Conservation (phyloP, 805 yeast genomes). For the Cyberlindnera japonica region DNA sequence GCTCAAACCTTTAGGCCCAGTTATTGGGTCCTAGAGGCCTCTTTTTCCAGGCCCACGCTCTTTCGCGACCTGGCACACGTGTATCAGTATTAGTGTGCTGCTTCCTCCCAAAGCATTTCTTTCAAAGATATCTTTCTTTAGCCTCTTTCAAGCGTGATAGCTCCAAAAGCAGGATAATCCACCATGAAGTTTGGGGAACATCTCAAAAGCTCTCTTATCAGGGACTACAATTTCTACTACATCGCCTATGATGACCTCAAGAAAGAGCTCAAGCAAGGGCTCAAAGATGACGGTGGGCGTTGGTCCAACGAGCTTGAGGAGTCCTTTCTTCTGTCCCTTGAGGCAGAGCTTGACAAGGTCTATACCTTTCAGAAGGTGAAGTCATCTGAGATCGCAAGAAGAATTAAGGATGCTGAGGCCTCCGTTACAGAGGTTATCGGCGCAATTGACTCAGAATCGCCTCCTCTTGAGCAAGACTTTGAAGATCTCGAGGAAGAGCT, state of each 20-base stretch:
- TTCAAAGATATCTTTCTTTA: too few species aligned
- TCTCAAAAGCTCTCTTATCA: constrained; percentile 80
- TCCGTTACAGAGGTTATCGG: constrained; percentile 66
- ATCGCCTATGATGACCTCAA: constrained; percentile 89
- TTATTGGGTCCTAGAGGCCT: too few species aligned
- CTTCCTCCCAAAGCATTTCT: too few species aligned
- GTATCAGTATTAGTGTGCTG: background rate
- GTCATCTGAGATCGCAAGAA: constrained; percentile 76
- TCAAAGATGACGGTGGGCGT: constrained; percentile 47
- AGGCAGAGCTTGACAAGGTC: constrained; percentile 86
- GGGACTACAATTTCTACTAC: constrained; percentile 87
- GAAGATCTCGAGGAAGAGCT: constrained; percentile 72
- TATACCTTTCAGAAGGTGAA: constrained; percentile 88
- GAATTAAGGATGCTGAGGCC: constrained; percentile 78
- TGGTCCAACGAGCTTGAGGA: constrained; percentile 86
- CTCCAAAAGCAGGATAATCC: too few species aligned
- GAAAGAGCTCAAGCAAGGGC: constrained; percentile 67
- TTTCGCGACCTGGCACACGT: constrained; percentile 5
- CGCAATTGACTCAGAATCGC: constrained; percentile 45
- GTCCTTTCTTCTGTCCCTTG: constrained; percentile 66
- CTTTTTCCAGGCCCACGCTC: background rate
- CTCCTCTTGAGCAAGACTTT: constrained; percentile 63
- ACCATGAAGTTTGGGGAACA: constrained; percentile 97
- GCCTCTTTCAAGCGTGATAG: too few species aligned
- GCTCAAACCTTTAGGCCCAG: too few species aligned